A percentile compares a stretch with the other conserved stretches of the same genome.
Conservation (phyloP, 345 rosid species). For the Schrenkiella parvula region DNA sequence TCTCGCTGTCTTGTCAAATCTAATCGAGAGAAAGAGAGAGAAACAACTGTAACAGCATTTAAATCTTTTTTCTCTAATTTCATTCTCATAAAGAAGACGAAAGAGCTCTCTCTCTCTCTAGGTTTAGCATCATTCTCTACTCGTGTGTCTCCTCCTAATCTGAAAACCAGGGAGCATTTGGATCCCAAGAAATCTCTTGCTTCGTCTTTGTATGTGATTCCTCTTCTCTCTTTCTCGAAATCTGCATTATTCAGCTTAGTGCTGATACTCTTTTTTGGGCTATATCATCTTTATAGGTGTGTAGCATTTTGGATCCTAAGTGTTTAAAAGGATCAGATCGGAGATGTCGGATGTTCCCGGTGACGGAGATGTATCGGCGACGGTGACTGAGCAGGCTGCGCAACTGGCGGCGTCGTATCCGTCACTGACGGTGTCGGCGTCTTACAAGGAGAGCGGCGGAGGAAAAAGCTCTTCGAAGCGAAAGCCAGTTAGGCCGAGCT, state of each 20-base stretch:
- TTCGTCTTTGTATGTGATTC: neutral
- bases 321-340: constrained; percentile 22
- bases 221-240: neutral
- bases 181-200: constrained; percentile 12
- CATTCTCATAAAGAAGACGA: neutral
- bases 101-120: constrained; percentile 5
- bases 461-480: constrained; percentile 64
- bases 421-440: constrained; percentile 56
- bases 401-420: constrained; percentile 20
- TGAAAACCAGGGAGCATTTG: constrained; percentile 21
- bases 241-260: constrained; percentile 13
- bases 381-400: neutral
- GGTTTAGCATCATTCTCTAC: constrained; percentile 1
- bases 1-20: constrained; percentile 27
- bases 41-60: constrained; percentile 32
- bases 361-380: constrained; percentile 27
- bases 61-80: neutral
- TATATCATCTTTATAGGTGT: neutral
- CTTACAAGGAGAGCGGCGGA: constrained; percentile 58
- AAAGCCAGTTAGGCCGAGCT: constrained; percentile 68
- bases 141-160: neutral
- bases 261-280: neutral
- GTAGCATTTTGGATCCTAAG: constrained; percentile 2
- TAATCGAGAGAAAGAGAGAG: constrained; percentile 11
- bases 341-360: constrained; percentile 32